These are phyloP conservation scores for Fraxinus albicans DNA, from an alignment of 305 asterid species.

Conservation along the genomic window DNA sequence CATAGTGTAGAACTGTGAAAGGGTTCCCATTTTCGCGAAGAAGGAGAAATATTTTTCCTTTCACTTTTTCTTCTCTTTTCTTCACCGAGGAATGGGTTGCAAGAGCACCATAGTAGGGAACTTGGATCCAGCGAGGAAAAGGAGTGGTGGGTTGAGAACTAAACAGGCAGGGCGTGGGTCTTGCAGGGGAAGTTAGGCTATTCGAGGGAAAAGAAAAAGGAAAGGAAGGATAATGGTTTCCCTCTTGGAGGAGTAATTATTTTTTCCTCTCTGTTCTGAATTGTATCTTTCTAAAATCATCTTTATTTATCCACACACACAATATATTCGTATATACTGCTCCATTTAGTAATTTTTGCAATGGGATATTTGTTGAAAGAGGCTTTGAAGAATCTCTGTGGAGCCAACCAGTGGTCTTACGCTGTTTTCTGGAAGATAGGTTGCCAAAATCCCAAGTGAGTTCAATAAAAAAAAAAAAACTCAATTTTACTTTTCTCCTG, in stretches of 20 bases:
- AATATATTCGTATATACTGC: conserved; percentile 14
- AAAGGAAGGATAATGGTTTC: conserved; percentile 10
- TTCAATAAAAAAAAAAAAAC: conserved; percentile 8
- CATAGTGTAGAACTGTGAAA: conserved; percentile 40
- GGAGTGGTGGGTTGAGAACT: conserved; percentile 95
- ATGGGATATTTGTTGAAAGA: conserved; percentile 75
- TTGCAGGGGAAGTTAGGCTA: conserved; percentile 80
- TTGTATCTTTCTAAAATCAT: neutral
- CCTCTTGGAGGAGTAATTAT: conserved; percentile 3
- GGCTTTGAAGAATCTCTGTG: conserved; percentile 69
- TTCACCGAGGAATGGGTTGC: conserved; percentile 53
- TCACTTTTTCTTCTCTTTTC: neutral
- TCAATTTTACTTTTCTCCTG: neutral
- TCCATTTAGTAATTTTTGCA: neutral
- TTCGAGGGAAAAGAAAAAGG: conserved; percentile 10
- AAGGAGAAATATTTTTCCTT: neutral
- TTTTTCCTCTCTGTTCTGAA: conserved; percentile 12
- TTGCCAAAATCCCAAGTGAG: conserved; percentile 68
- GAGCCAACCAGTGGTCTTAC: conserved; percentile 70
- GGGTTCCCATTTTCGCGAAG: neutral
- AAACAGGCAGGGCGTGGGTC: conserved; percentile 98
- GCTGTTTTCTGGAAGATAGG: conserved; percentile 72
- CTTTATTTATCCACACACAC: neutral
- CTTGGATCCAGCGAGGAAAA: conserved; percentile 91
- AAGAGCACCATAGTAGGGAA: conserved; percentile 44